phyloP scores from a whole-genome alignment of 345 rosid species.

The Populus pruinosa region DNA sequence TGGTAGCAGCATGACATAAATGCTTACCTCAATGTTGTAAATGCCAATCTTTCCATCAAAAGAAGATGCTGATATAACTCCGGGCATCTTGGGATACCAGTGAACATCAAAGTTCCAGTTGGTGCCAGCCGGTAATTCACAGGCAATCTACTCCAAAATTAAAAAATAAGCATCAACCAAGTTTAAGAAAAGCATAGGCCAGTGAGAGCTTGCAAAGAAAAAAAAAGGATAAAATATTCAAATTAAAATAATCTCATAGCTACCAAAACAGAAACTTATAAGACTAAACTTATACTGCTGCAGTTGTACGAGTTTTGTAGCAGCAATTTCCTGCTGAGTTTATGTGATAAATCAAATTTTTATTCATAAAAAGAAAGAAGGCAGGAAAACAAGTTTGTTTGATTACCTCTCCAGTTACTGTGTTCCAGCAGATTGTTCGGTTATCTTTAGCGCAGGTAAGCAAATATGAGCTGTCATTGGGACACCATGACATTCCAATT shows the following conservation, averaged over 20 bases:
- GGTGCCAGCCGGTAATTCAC: conserved; percentile 90
- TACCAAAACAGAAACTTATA: conserved; percentile 2
- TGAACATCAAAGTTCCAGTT: conserved; percentile 99
- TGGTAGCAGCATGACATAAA: not conserved
- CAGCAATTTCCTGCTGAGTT: not conserved
- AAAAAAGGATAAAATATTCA: not conserved
- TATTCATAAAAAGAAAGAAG: not conserved
- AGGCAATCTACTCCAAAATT: conserved; percentile 55
- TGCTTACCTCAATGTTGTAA: conserved; percentile 85
- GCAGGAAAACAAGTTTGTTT: not conserved
- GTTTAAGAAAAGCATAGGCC: not conserved
- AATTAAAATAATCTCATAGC: not conserved
- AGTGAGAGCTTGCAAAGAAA: not conserved
- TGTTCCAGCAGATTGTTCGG: conserved; percentile 98
- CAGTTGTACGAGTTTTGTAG: not conserved
- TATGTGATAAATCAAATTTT: not conserved
- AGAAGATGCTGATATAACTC: conserved; percentile 93
- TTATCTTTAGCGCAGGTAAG: conserved; percentile 97
- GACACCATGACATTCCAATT: conserved; percentile 99
- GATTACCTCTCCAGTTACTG: conserved; percentile 76
- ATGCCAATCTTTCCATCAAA: conserved; percentile 95
- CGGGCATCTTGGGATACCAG: conserved; percentile 95
- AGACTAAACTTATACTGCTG: not conserved
- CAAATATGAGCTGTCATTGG: conserved; percentile 86
- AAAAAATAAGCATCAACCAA: not conserved